phyloP scores from a whole-genome alignment of 139 green algal species.

The Coelastrella sp. region DNA sequence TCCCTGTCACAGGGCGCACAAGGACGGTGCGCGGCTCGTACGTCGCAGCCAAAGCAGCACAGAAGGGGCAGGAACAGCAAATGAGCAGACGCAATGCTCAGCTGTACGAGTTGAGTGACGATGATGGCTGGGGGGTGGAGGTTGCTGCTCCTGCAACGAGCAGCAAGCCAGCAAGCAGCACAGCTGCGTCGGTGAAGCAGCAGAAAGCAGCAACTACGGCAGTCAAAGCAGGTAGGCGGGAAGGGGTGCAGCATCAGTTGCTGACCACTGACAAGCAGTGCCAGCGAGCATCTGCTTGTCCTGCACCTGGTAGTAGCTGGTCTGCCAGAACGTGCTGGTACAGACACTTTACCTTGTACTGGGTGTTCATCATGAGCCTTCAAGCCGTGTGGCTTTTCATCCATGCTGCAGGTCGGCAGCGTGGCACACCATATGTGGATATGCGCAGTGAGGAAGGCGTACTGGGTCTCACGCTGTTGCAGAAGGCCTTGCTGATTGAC shows the following conservation, averaged over 20 bases:
- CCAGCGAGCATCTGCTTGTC: background rate
- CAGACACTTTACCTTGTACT: no score
- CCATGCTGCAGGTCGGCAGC: background rate
- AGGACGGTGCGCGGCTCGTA: no score
- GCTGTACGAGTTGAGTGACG: constrained; percentile 54
- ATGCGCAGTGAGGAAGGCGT: constrained; percentile 52
- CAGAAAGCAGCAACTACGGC: background rate
- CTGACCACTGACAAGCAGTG: background rate
- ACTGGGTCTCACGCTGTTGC: constrained; percentile 58
- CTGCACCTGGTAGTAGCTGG: background rate
- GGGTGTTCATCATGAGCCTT: no score
- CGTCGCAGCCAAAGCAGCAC: background rate
- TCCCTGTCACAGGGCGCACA: no score
- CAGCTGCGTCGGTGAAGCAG: background rate
- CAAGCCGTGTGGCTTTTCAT: no score
- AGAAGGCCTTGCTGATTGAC: constrained; percentile 49
- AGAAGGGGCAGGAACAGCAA: background rate
- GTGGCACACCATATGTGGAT: constrained; percentile 50
- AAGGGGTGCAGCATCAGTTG: background rate
- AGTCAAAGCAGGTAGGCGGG: background rate
- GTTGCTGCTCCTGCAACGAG: background rate
- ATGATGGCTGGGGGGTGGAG: constrained; percentile 49
- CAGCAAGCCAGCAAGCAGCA: background rate
- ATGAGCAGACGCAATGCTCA: constrained; percentile 24
- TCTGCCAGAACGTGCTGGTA: no score